A percentile compares a stretch with the other conserved stretches of the same genome.
Evolutionary conservation across 345 rosid species (phyloP).

Genomic region (rapeseed (Brassica napus)): Da-Ae NC_063445.1:13142501-13143000

Average conservation of each 20-base stretch:
- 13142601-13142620: no score
- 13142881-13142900: background rate
- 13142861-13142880: background rate
- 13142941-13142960: background rate
- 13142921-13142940: background rate
- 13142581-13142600: no score
- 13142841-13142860: background rate
- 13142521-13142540: no score
- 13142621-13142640: background rate
- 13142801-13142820: background rate
- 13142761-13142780: no score
- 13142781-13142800: background rate
- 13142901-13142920: background rate
- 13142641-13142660: background rate
- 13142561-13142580: no score
- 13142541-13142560: no score
- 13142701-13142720: background rate
- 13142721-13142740: background rate
- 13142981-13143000: background rate
- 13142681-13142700: background rate
- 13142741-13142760: background rate
- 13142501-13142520: no score
- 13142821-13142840: background rate
- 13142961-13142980: background rate
- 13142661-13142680: background rate